Evolutionary conservation across 352 stramenopile genomes (phyloP).

Genomic region (Thalassiosira exigua): DNA sequence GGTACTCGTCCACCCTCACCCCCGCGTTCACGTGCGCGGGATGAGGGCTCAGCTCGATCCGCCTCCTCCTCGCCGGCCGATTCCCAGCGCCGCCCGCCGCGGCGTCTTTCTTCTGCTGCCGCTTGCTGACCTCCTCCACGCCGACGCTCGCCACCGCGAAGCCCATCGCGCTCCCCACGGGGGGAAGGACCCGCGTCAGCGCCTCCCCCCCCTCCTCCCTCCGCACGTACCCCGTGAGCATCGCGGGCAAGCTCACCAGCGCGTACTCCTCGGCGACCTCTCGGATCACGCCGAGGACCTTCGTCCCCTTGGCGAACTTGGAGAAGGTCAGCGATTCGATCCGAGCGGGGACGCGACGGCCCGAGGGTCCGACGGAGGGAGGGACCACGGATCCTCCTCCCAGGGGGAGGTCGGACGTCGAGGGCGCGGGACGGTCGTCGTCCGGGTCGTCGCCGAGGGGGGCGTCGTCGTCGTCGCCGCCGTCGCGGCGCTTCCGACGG

Average conservation of each 20-base stretch:
- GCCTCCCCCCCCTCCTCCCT: constrained; percentile 34
- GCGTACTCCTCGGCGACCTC: constrained; percentile 89
- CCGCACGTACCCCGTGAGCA: constrained; percentile 91
- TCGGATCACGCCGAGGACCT: constrained; percentile 89
- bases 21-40: constrained; percentile 89
- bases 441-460: not conserved
- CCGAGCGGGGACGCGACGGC: constrained; percentile 37
- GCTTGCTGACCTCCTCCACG: constrained; percentile 28
- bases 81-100: not conserved
- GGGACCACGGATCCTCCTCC: constrained; percentile 74
- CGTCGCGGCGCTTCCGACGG: not conserved
- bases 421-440: not conserved
- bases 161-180: constrained; percentile 45
- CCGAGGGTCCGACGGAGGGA: constrained; percentile 6
- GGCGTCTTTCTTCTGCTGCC: not conserved
- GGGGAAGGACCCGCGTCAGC: constrained; percentile 42
- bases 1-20: constrained; percentile 71
- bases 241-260: constrained; percentile 91
- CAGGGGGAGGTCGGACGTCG: constrained; percentile 59
- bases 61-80: constrained; percentile 48
- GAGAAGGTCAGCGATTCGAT: constrained; percentile 75
- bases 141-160: constrained; percentile 48
- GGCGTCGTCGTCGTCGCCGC: not conserved
- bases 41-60: constrained; percentile 91
- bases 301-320: constrained; percentile 70